Percentiles rank a stretch among this genome's conserved stretches.
These are phyloP conservation scores for Pleurotus sapidus DNA, from an alignment of 768 basidiomycete species.

Conservation along the genomic window DNA sequence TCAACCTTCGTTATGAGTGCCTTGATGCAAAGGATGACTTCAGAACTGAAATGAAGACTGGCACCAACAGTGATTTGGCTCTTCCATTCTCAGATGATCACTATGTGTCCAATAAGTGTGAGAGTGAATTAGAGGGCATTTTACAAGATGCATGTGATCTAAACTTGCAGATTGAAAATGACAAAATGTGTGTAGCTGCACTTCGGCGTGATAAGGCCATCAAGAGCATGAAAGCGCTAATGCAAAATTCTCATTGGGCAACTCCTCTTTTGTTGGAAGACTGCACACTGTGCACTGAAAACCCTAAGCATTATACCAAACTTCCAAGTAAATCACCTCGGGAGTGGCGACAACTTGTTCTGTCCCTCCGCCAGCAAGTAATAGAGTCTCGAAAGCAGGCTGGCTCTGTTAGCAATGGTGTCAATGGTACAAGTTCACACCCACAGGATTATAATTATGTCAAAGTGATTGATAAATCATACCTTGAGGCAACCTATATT, in stretches of 20 bases:
- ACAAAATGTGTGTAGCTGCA: too few species aligned
- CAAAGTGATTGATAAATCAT: slow-evolving; percentile 20
- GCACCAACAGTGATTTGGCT: neutral
- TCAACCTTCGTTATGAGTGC: slow-evolving; percentile 24
- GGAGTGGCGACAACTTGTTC: slow-evolving; percentile 8
- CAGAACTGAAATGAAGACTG: slow-evolving; percentile 13
- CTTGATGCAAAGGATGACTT: slow-evolving; percentile 24
- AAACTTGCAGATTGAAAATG: too few species aligned
- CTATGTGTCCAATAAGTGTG: too few species aligned
- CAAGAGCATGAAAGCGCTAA: neutral
- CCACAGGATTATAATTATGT: neutral
- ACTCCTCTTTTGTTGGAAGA: neutral
- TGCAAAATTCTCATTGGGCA: neutral
- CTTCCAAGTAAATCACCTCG: neutral
- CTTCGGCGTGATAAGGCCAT: neutral
- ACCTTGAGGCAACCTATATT: slow-evolving; percentile 14
- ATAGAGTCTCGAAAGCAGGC: too few species aligned
- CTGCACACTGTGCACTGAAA: neutral
- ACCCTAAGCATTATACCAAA: too few species aligned
- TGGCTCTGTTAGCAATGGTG: too few species aligned
- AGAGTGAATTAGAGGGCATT: too few species aligned
- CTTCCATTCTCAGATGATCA: too few species aligned
- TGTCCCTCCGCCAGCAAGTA: too few species aligned
- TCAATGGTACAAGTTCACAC: too few species aligned
- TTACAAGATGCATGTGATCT: too few species aligned